Evolutionary conservation across 1,284 basidiomycete genomes (phyloP).

Genomic region (Melanopsichium pennsylvanicum): DNA sequence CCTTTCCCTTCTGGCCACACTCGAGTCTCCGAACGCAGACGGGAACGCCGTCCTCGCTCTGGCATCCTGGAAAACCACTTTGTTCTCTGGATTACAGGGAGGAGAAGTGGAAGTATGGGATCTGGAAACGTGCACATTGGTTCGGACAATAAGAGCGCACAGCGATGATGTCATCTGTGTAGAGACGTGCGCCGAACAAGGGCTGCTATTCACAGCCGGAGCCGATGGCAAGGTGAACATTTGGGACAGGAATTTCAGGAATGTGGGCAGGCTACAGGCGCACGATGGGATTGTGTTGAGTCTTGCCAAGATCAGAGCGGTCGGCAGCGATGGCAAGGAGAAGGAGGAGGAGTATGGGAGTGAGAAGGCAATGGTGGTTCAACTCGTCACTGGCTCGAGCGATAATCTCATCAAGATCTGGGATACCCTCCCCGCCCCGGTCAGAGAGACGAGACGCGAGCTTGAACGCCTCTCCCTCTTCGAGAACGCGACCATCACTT

Average conservation of each 20-base stretch:
- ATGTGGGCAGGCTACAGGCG: conserved; percentile 56
- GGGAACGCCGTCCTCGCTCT: conserved; percentile 77
- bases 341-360: not conserved
- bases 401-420: conserved; percentile 61
- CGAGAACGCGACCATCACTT: conserved; percentile 3
- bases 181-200: conserved; percentile 59
- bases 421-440: conserved; percentile 13
- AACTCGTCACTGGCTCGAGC: conserved; percentile 52
- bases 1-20: conserved; percentile 71
- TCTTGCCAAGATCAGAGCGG: conserved; percentile 16
- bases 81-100: conserved; percentile 92
- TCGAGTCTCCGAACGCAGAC: conserved; percentile 67
- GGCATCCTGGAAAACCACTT: conserved; percentile 76
- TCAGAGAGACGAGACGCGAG: no score
- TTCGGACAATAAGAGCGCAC: conserved; percentile 84
- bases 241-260: conserved; percentile 51
- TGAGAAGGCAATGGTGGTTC: conserved; percentile 6
- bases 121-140: conserved; percentile 83
- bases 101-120: conserved; percentile 90
- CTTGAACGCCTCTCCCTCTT: conserved; percentile 20
- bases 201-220: conserved; percentile 47
- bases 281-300: conserved; percentile 39
- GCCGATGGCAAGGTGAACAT: conserved; percentile 54
- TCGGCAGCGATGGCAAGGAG: not conserved
- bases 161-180: conserved; percentile 69